Percentiles rank a stretch among this genome's conserved stretches.
These are phyloP conservation scores for Erodium texanum DNA, from an alignment of 441 rosid genomes.

Conservation along the genomic window DNA sequence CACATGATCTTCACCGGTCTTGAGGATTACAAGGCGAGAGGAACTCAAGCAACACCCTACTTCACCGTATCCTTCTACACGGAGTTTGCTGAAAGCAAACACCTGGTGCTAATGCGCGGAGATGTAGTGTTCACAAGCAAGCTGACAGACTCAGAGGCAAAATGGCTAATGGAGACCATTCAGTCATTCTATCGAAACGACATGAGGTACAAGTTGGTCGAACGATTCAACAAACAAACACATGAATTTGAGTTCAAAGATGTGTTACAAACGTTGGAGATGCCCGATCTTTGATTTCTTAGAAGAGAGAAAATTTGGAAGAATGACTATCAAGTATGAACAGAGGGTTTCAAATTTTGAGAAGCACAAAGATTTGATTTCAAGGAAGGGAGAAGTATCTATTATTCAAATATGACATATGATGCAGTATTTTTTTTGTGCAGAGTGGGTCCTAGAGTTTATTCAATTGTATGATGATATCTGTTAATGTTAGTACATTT, in stretches of 20 bases:
- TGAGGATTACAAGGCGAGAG: slow-evolving; percentile 93
- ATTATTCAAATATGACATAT: too few relatives aligned
- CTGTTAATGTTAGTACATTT: too few relatives aligned
- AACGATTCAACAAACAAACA: slow-evolving; percentile 64
- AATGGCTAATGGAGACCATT: slow-evolving; percentile 73
- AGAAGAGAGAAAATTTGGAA: too few relatives aligned
- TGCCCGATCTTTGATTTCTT: slow-evolving; percentile 50
- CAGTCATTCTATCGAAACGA: slow-evolving; percentile 81
- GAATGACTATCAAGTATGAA: too few relatives aligned
- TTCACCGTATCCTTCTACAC: slow-evolving; percentile 53
- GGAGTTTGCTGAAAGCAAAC: slow-evolving; percentile 66
- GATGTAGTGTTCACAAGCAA: slow-evolving; percentile 83
- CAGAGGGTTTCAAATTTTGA: too few relatives aligned
- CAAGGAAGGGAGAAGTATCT: too few relatives aligned
- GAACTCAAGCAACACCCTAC: slow-evolving; percentile 88
- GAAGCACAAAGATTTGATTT: too few relatives aligned
- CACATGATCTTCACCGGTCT: slow-evolving; percentile 84
- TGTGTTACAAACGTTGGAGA: slow-evolving; percentile 61
- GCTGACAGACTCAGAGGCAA: slow-evolving; percentile 66
- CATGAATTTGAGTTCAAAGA: slow-evolving; percentile 80
- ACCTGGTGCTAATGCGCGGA: slow-evolving; percentile 69
- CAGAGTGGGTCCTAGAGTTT: too few relatives aligned
- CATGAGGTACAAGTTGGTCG: slow-evolving; percentile 61
- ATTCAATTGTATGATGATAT: too few relatives aligned
- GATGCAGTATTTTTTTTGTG: too few relatives aligned